Evolutionary conservation across 2,329 filamentous ascomycete genomes (phyloP).

Genomic region (Alternaria ethzedia): DNA sequence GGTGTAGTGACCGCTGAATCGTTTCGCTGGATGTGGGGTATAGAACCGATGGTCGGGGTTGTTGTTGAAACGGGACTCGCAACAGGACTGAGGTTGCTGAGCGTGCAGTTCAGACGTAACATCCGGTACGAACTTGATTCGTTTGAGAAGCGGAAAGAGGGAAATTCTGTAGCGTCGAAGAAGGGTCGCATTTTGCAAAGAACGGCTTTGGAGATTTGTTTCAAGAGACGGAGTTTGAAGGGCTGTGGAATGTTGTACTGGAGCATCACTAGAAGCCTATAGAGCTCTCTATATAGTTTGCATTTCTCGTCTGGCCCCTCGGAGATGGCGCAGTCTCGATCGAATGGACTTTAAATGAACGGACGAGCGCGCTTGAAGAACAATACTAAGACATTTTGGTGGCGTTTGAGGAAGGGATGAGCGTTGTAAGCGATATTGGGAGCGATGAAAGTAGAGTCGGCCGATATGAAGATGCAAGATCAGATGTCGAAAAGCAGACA

Average conservation of each 20-base stretch:
- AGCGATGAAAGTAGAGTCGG: not conserved
- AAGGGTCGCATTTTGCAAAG: slow-evolving; percentile 3
- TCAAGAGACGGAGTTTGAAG: not conserved
- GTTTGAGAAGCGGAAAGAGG: slow-evolving; percentile 2
- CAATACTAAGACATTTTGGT: slow-evolving; percentile 3
- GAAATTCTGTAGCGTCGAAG: slow-evolving; percentile 17
- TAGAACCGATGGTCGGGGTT: not conserved
- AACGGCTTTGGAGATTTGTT: not conserved
- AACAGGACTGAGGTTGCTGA: not conserved
- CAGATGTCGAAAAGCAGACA: not conserved
- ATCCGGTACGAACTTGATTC: not conserved
- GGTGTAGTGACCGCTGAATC: not conserved
- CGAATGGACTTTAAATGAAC: not conserved
- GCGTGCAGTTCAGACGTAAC: not conserved
- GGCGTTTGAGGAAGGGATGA: not conserved
- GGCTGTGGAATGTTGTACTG: not conserved
- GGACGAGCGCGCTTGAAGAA: not conserved
- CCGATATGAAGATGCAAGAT: not conserved
- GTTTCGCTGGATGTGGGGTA: not conserved
- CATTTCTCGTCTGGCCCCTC: not conserved
- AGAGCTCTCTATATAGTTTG: not conserved
- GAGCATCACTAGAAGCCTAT: not conserved
- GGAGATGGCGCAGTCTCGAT: not conserved
- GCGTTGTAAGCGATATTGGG: not conserved
- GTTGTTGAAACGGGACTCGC: not conserved